Evolutionary conservation across 768 basidiomycete species (phyloP), one percentile per base, ranked within the genome.

Genomic region (Polyporus arcularius): DNA sequence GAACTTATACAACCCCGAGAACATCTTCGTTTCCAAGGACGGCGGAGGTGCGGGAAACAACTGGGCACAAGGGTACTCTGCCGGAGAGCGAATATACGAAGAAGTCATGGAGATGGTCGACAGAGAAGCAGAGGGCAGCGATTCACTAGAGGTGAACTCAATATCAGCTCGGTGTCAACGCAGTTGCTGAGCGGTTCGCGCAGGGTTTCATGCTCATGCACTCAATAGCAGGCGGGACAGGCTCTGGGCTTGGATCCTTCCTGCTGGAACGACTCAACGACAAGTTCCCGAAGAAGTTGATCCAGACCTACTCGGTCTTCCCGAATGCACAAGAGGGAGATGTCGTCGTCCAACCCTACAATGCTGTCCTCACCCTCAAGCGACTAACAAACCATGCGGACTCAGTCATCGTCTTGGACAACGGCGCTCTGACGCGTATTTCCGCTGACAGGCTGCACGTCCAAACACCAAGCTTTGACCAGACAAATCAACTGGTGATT

Each of bases 1-100:
- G 50, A 89, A 85, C 68, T 76, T 99, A 38, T 99, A 98, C 75
- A 99, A 99, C 72, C 96, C 96, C 0, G 97, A 98, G 72, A 99
- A 99, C 69, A 96, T 98, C 41, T 98, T 92, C 70, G 80, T 96
- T 26, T 94, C 92, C 2, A 92, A 96, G 75, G 95, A 96, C 70
- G 97, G 97, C 4, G 96, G 97, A n/a, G 97, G 97, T 38, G 97
- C 97, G 12, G 97, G 97, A 16, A 99, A 99, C 70, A 98, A 98
- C 71, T 98, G 96, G 94, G 96, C 96, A 0, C 93, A 95, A 67
- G 96, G 96, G 14, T 96, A 96, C 71, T 82, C 88, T 8, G 84
- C 89, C 5, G 97, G 96, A 55, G 96, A 98, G 75, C 80, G 83
- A 61, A 83, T 94, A 63, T 97, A 96, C 71, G 96, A 98, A 68